phyloP scores from a whole-genome alignment of 192 early-diverging fungal genomes.

The Lobosporangium transversale region DNA sequence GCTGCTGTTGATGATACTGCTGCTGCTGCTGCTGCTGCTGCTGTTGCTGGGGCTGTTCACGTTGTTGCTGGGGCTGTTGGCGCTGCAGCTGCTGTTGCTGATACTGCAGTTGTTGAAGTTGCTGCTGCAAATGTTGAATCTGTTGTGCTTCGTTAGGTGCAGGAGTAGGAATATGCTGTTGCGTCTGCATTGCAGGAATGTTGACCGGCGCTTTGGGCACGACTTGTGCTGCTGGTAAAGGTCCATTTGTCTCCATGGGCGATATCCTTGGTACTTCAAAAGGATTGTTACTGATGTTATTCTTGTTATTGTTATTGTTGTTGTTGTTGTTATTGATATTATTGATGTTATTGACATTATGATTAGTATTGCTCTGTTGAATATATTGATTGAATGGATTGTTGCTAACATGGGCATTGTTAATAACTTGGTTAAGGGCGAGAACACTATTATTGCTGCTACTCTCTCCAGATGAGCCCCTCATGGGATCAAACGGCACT shows the following conservation, averaged over 20 bases:
- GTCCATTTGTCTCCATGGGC: not conserved
- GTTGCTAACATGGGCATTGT: constrained; percentile 6
- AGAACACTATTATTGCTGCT: constrained; percentile 5
- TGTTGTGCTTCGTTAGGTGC: constrained; percentile 1
- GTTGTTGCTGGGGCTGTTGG: constrained; percentile 16
- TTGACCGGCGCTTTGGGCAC: not conserved
- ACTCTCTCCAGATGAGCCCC: not conserved
- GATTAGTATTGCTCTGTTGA: not conserved
- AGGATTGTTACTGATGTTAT: not conserved
- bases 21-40: constrained; percentile 10
- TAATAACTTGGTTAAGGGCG: not conserved
- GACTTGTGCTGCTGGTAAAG: constrained; percentile 2
- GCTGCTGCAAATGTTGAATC: constrained; percentile 10
- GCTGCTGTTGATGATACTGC: constrained; percentile 7
- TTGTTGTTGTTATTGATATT: constrained; percentile 6
- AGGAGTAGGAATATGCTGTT: not conserved
- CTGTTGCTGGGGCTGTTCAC: constrained; percentile 6
- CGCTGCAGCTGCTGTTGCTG: constrained; percentile 6
- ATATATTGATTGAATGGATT: not conserved
- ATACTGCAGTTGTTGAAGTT: constrained; percentile 7
- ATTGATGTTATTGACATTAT: constrained; percentile 5
- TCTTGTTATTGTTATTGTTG: constrained; percentile 8
- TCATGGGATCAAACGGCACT: constrained; percentile 16
- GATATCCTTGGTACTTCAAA: not conserved
- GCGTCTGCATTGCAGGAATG: not conserved